phyloP scores from a whole-genome alignment of 1,284 basidiomycete species.

The Malassezia japonica region DNA sequence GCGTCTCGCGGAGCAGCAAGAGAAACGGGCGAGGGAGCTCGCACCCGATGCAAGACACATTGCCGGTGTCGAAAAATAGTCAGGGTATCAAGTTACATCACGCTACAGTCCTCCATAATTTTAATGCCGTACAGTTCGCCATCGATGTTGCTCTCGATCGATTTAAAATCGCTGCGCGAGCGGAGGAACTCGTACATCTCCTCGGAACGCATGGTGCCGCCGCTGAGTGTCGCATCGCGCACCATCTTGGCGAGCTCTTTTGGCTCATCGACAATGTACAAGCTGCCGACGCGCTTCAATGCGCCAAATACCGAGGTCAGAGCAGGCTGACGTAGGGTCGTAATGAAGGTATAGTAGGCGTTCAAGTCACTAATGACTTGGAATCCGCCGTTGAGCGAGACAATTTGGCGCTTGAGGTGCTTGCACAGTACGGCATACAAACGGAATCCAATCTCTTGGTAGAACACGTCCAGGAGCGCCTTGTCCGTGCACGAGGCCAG shows the following conservation, averaged over 20 bases:
- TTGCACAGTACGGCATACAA: slow-evolving; percentile 84
- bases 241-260: slow-evolving; percentile 91
- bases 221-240: slow-evolving; percentile 77
- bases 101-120: slow-evolving; percentile 31
- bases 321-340: slow-evolving; percentile 54
- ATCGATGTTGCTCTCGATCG: slow-evolving; percentile 41
- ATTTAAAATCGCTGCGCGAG: slow-evolving; percentile 34
- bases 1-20: background rate
- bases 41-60: background rate
- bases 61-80: background rate
- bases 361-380: slow-evolving; percentile 94
- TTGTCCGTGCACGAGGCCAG: slow-evolving; percentile 86
- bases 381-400: slow-evolving; percentile 83
- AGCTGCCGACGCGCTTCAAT: slow-evolving; percentile 89
- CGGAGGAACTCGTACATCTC: slow-evolving; percentile 50
- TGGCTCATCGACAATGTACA: slow-evolving; percentile 61
- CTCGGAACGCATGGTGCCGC: slow-evolving; percentile 78
- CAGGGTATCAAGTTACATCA: slow-evolving; percentile 19
- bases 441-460: slow-evolving; percentile 88
- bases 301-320: slow-evolving; percentile 80
- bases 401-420: slow-evolving; percentile 91
- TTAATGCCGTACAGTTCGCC: slow-evolving; percentile 48
- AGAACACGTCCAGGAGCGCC: slow-evolving; percentile 92
- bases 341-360: slow-evolving; percentile 77
- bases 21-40: background rate